phyloP scores from a whole-genome alignment of 2,329 filamentous ascomycete genomes.

The Colletotrichum karsti region DNA sequence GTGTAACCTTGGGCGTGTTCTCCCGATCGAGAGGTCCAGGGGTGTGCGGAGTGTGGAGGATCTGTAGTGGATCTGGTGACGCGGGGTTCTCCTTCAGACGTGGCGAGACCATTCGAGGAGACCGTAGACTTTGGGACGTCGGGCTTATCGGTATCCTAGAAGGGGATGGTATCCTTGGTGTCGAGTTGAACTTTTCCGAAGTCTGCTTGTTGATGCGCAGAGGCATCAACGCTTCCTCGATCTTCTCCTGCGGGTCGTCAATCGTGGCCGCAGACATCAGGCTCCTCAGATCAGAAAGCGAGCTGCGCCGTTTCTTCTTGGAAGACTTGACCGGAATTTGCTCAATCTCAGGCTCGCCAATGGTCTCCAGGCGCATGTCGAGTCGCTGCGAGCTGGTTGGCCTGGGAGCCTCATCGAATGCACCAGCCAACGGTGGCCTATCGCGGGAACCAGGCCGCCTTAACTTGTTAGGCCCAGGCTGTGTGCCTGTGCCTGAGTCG shows the following conservation, averaged over 20 bases:
- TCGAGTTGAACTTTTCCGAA: constrained; percentile 66
- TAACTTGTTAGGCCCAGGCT: constrained; percentile 55
- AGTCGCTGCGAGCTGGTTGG: constrained; percentile 66
- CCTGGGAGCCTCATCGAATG: constrained; percentile 66
- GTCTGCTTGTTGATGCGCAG: constrained; percentile 62
- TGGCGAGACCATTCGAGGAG: constrained; percentile 41
- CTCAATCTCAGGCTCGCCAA: constrained; percentile 62
- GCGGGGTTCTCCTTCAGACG: constrained; percentile 56
- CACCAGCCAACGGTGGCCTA: constrained; percentile 67
- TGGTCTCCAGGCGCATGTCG: constrained; percentile 65
- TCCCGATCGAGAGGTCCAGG: constrained; percentile 17
- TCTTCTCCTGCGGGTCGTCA: constrained; percentile 46
- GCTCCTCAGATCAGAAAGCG: constrained; percentile 83
- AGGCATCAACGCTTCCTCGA: constrained; percentile 51
- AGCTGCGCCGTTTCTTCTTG: constrained; percentile 88
- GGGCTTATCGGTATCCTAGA: constrained; percentile 64
- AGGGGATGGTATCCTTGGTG: constrained; percentile 51
- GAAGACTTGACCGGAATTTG: constrained; percentile 45
- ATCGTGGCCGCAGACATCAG: constrained; percentile 71
- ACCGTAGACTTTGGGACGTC: constrained; percentile 46
- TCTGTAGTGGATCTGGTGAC: constrained; percentile 19
- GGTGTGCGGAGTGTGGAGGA: constrained; percentile 1
- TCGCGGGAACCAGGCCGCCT: constrained; percentile 66
- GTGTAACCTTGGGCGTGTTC: constrained; percentile 13
- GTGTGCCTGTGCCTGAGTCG: constrained; percentile 70